phyloP scores from a whole-genome alignment of 345 rosid species.

The Hibiscus mutabilis region DNA sequence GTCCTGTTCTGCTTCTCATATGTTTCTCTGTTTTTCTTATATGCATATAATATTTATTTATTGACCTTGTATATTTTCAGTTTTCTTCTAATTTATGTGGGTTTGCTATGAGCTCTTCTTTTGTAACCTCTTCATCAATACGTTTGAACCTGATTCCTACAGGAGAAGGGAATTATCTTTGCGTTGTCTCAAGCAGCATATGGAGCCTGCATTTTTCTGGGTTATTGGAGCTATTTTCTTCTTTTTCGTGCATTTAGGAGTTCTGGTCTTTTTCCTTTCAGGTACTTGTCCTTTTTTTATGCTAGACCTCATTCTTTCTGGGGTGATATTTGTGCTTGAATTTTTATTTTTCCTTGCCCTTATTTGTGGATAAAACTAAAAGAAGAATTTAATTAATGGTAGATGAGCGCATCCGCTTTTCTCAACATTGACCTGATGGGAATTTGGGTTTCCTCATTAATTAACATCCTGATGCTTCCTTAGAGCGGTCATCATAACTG shows the following conservation, averaged over 20 bases:
- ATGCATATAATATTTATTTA: neutral
- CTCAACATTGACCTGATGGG: neutral
- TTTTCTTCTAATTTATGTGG: neutral
- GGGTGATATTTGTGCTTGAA: slow-evolving; percentile 2
- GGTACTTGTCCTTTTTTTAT: slow-evolving; percentile 33
- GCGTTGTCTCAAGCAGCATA: slow-evolving; percentile 78
- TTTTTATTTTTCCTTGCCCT: neutral
- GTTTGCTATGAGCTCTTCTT: neutral
- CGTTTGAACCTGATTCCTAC: slow-evolving; percentile 11
- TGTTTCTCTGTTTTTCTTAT: neutral
- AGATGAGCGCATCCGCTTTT: neutral
- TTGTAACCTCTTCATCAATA: neutral
- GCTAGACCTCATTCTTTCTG: slow-evolving; percentile 6
- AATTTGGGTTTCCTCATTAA: neutral
- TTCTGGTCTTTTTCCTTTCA: slow-evolving; percentile 71
- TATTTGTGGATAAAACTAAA: neutral
- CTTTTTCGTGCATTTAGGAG: slow-evolving; percentile 33
- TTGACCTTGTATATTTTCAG: neutral
- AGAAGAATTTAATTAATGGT: neutral
- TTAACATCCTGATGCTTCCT: neutral
- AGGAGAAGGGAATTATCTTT: slow-evolving; percentile 68
- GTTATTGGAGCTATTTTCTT: slow-evolving; percentile 91
- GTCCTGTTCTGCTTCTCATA: neutral
- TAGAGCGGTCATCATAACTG: neutral
- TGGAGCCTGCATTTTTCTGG: slow-evolving; percentile 63